Conservation (phyloP, 1,139 yeast species). For the Pneumocystis canis region DNA sequence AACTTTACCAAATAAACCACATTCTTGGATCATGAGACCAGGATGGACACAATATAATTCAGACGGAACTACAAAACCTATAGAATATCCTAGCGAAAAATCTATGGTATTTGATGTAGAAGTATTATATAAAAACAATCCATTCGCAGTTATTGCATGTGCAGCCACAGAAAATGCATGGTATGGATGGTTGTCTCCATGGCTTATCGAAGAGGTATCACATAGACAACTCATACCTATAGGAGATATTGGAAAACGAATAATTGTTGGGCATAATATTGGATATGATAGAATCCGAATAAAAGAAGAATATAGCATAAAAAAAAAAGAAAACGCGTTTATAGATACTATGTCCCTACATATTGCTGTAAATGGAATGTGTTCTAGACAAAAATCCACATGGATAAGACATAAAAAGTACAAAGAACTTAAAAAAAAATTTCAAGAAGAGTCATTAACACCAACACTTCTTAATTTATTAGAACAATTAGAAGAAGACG, state of each 20-base stretch:
- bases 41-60: slow-evolving; percentile 70
- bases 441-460: slow-evolving; percentile 2
- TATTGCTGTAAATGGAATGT: slow-evolving; percentile 80
- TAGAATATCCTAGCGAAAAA: slow-evolving; percentile 41
- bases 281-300: slow-evolving; percentile 83
- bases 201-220: slow-evolving; percentile 39
- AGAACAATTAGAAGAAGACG: slow-evolving; percentile 21
- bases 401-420: slow-evolving; percentile 50
- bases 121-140: slow-evolving; percentile 58
- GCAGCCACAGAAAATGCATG: slow-evolving; percentile 70
- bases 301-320: slow-evolving; percentile 62
- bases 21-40: slow-evolving; percentile 39
- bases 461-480: slow-evolving; percentile 17
- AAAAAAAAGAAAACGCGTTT: slow-evolving; percentile 56
- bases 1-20: slow-evolving; percentile 36
- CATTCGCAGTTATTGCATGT: slow-evolving; percentile 67
- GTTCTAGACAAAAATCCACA: slow-evolving; percentile 73
- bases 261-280: slow-evolving; percentile 79
- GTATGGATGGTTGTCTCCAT: slow-evolving; percentile 94
- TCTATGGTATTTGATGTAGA: slow-evolving; percentile 81
- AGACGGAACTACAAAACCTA: slow-evolving; percentile 3
- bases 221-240: slow-evolving; percentile 63
- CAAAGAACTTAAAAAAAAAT: slow-evolving; percentile 16
- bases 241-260: slow-evolving; percentile 29
- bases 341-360: slow-evolving; percentile 90